Conservation (phyloP, 495 filamentous ascomycete species). For the Talaromyces wortmannii region DNA sequence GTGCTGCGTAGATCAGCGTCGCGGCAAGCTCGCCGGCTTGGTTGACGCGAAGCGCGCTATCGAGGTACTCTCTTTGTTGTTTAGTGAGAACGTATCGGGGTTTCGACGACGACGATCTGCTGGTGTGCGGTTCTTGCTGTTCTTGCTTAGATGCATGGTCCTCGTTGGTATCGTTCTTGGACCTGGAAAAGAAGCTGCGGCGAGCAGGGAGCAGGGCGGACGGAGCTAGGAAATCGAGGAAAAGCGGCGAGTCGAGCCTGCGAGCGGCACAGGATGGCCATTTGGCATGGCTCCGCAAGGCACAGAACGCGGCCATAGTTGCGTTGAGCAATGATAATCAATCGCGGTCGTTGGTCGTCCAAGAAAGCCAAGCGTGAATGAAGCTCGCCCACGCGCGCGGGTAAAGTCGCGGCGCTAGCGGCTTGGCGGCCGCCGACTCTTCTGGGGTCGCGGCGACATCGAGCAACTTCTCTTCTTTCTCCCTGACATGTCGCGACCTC, state of each 20-base stretch:
- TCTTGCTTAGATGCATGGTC: background rate
- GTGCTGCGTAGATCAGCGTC: constrained; percentile 76
- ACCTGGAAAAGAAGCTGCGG: constrained; percentile 12
- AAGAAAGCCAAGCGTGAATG: too few species aligned
- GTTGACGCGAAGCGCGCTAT: constrained; percentile 79
- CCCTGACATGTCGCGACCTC: too few species aligned
- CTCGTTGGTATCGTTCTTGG: background rate
- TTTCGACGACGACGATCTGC: constrained; percentile 13
- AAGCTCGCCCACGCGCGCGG: background rate
- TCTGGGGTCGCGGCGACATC: too few species aligned
- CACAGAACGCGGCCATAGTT: background rate
- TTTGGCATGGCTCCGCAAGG: background rate
- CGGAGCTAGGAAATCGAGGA: constrained; percentile 39
- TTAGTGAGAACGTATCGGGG: constrained; percentile 57
- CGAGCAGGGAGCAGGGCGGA: constrained; percentile 12
- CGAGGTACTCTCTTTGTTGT: constrained; percentile 68
- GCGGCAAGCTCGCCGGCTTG: constrained; percentile 87
- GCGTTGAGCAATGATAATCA: background rate
- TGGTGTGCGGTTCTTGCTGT: background rate
- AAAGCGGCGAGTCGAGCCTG: constrained; percentile 11
- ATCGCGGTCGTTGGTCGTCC: too few species aligned
- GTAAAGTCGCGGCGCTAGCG: background rate
- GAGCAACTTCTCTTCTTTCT: too few species aligned
- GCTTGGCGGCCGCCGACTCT: background rate
- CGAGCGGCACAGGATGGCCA: background rate